Evolutionary conservation across 208 protist genomes (phyloP).

Genomic region (Borovskyia barvae): DNA sequence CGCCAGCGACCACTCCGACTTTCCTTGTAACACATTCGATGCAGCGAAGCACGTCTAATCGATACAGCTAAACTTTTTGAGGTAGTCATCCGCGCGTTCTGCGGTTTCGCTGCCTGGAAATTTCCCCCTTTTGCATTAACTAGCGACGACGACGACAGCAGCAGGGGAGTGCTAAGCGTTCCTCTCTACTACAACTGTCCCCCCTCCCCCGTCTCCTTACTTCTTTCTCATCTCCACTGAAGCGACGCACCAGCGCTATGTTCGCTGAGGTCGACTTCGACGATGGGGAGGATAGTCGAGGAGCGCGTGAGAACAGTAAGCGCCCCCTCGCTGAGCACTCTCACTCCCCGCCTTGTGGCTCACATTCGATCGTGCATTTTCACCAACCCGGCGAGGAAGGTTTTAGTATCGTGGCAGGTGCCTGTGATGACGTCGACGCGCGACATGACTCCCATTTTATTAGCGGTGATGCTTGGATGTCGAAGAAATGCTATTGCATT

Average conservation of each 20-base stretch:
- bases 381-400: constrained; percentile 63
- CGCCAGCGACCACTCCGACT: background rate
- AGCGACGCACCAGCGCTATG: no score
- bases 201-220: background rate
- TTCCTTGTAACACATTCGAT: background rate
- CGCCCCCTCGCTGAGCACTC: background rate
- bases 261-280: constrained; percentile 59
- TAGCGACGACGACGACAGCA: no score
- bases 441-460: constrained; percentile 45
- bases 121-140: no score
- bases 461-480: constrained; percentile 81
- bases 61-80: no score
- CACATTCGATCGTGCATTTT: constrained; percentile 24
- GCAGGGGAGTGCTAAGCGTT: no score
- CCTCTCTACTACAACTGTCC: no score
- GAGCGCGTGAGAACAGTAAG: background rate
- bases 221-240: no score
- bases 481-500: constrained; percentile 64
- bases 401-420: constrained; percentile 68
- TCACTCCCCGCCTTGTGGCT: background rate
- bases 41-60: background rate
- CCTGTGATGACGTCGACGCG: constrained; percentile 32
- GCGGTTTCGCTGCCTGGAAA: no score
- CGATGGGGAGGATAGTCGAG: background rate
- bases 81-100: no score